A percentile compares a stretch with the other conserved stretches of the same genome.
Evolutionary conservation across 257 asterid species (phyloP).

Genomic region (Parsonsia alboflavescens): DNA sequence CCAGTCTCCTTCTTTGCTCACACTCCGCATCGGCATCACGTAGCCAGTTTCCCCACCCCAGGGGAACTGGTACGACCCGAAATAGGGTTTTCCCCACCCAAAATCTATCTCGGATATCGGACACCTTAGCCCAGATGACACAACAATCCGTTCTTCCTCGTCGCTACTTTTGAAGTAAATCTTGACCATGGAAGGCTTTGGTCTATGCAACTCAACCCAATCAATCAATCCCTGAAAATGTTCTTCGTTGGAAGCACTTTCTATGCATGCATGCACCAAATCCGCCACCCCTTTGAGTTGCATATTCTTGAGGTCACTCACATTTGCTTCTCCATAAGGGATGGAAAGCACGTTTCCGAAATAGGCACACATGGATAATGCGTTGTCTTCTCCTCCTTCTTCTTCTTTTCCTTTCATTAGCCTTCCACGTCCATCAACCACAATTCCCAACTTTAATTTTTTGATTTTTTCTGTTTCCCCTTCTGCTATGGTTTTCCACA

Average conservation of each 20-base stretch:
- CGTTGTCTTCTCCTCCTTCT: neutral
- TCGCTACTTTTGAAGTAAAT: conserved; percentile 35
- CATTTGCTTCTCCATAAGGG: conserved; percentile 34
- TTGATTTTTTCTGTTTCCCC: conserved; percentile 17
- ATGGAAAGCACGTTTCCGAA: conserved; percentile 61
- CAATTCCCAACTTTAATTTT: conserved; percentile 37
- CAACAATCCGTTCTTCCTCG: conserved; percentile 46
- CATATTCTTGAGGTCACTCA: conserved; percentile 25
- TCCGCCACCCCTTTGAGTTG: conserved; percentile 26
- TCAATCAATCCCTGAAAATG: conserved; percentile 47
- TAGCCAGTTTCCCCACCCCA: conserved; percentile 68
- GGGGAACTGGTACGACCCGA: conserved; percentile 62
- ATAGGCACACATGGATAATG: conserved; percentile 24
- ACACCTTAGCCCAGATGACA: conserved; percentile 54
- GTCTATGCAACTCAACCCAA: conserved; percentile 51
- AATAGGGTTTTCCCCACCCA: conserved; percentile 50
- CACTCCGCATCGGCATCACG: conserved; percentile 55
- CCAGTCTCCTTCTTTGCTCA: conserved; percentile 47
- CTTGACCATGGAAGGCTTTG: conserved; percentile 33
- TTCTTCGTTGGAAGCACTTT: conserved; percentile 28
- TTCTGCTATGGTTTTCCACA: conserved; percentile 45
- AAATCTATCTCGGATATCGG: conserved; percentile 41
- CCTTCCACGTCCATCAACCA: conserved; percentile 39
- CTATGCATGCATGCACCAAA: conserved; percentile 35
- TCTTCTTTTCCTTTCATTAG: conserved; percentile 12